Evolutionary conservation across 2,329 filamentous ascomycete species (phyloP).

Genomic region (Cyclaneusma minus): DNA sequence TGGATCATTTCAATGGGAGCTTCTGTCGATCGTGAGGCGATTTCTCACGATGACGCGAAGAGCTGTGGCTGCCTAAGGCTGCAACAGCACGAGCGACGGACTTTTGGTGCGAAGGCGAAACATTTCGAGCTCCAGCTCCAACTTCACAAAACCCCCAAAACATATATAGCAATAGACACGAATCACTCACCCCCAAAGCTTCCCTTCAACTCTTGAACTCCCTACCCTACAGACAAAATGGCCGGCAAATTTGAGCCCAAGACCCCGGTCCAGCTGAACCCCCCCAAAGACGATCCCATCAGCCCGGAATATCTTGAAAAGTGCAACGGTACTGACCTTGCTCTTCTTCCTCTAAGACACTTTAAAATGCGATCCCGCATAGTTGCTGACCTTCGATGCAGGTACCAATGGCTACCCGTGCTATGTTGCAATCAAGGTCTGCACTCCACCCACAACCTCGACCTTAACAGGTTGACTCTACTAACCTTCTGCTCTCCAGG

Average conservation of each 20-base stretch:
- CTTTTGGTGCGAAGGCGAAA: no score
- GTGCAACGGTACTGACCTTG: slow-evolving; percentile 51
- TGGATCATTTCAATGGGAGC: no score
- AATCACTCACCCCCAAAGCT: no score
- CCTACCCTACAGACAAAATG: slow-evolving; percentile 23
- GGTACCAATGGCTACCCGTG: slow-evolving; percentile 48
- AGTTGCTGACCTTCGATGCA: slow-evolving; percentile 18
- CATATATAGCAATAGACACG: no score
- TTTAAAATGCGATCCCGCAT: neutral
- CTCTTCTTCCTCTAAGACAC: neutral
- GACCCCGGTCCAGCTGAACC: slow-evolving; percentile 54
- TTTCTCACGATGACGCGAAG: no score
- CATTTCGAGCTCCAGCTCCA: no score
- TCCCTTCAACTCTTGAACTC: no score
- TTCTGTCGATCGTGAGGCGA: no score
- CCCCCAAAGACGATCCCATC: slow-evolving; percentile 81
- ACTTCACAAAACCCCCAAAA: no score
- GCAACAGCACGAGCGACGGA: no score
- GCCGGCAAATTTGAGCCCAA: slow-evolving; percentile 65
- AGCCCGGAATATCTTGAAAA: slow-evolving; percentile 63
- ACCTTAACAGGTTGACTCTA: neutral
- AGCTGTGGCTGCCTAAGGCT: no score
- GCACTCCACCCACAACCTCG: slow-evolving; percentile 1
- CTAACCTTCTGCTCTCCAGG: slow-evolving; percentile 31
- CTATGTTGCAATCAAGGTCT: slow-evolving; percentile 57